Base-by-base conservation (phyloP, 306 rosid species). In the Fragaria ananassa region DNA sequence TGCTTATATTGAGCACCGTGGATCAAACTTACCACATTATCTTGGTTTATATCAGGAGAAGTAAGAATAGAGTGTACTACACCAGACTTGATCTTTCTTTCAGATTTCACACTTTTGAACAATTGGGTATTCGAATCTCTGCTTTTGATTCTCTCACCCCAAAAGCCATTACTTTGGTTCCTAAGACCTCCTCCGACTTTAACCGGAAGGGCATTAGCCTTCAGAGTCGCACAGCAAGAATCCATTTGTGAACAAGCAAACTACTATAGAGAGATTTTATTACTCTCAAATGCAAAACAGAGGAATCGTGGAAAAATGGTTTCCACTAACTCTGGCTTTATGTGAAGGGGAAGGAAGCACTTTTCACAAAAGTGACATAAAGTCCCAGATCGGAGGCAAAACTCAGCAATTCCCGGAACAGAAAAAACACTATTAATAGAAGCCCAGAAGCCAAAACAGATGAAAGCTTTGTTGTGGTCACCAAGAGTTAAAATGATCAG, bases 1-100 rank as follows among this genome's bases (percentile, higher is more conserved):
- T 14, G 11, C 25, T 34, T 54, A 65, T 31, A 31, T 19, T 47
- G 72, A 35, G 35, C 60, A 62, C 45, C 50, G 39, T 56, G 23
- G 61, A 50, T 50, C 51, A 42, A 47, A 71, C 75, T 83, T 54
- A 91, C 98, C 87, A 31, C 2, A 37, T 68, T 72, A n/a, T 87
- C 88, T 41, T 76, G 72, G 75, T 61, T 74, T 74, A 91, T 56
- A 71, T 89, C 89, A 39, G 68, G 68, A 62, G 95, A 56, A 17
- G 93, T 83, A 70, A 87, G 88, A 74, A 91, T 70, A 45, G 96
- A 82, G n/a, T 42, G 73, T 50, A 71, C 27, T 66, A 72, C 71
- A 60, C 84, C 82, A 17, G 71, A 83, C 71, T 80, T 88, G 41
- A 45, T 44, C 82, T 67, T 84, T 56, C 34, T 71, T 25, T 34